These are phyloP conservation scores for Metschnikowia henanensis DNA, from an alignment of 805 yeast species.

Conservation along the genomic window DNA sequence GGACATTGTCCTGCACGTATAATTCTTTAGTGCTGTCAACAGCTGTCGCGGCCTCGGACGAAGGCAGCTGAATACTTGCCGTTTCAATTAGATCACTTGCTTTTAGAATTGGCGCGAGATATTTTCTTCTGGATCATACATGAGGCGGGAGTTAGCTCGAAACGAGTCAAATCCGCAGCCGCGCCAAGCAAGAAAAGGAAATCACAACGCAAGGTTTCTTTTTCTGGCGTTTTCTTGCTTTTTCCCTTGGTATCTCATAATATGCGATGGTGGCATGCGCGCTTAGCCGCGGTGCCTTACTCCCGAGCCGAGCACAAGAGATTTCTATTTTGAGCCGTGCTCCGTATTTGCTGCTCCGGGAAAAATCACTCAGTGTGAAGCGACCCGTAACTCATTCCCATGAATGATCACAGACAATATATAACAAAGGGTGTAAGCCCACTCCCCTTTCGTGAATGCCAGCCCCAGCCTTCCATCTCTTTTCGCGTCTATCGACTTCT, in stretches of 20 bases:
- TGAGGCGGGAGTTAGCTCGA: too few relatives aligned
- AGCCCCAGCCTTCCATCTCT: neutral
- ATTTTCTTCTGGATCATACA: too few relatives aligned
- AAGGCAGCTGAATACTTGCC: too few relatives aligned
- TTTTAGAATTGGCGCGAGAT: too few relatives aligned
- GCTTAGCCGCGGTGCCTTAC: neutral
- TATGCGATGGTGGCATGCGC: neutral
- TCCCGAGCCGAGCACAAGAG: constrained; percentile 1
- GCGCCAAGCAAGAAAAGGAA: neutral
- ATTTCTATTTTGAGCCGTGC: neutral
- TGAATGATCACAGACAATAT: neutral
- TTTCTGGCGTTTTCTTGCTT: neutral
- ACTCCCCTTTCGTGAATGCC: neutral
- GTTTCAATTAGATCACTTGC: too few relatives aligned
- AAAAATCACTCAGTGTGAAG: neutral
- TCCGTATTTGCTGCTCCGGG: neutral
- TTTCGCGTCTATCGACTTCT: neutral
- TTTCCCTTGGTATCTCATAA: neutral
- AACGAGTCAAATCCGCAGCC: too few relatives aligned
- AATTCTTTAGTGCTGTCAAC: too few relatives aligned
- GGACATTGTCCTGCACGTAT: too few relatives aligned
- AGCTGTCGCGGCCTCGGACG: too few relatives aligned
- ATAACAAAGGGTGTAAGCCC: neutral
- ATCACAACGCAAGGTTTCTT: neutral
- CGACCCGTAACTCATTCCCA: neutral